These are phyloP conservation scores for Boletus tylopilopsis DNA, from an alignment of 768 basidiomycete genomes.

Conservation along the genomic window DNA sequence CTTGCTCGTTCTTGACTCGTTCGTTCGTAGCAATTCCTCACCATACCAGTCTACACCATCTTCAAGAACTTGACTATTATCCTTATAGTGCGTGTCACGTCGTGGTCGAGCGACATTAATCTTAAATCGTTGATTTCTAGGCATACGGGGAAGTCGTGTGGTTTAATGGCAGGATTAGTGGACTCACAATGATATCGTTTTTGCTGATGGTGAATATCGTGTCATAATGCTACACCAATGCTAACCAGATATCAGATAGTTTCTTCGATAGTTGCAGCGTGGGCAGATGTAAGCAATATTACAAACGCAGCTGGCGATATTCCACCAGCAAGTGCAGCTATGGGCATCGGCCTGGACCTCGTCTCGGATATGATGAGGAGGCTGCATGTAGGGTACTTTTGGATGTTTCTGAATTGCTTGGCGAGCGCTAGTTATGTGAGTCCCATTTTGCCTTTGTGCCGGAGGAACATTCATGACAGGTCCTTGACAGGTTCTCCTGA, in stretches of 20 bases:
- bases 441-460: neutral
- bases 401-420: constrained; percentile 94
- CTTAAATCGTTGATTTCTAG: constrained; percentile 35
- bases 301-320: constrained; percentile 25
- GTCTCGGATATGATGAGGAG: constrained; percentile 46
- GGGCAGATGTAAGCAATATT: constrained; percentile 66
- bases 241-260: constrained; percentile 53
- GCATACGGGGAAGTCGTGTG: constrained; percentile 97
- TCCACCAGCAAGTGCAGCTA: constrained; percentile 25
- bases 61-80: constrained; percentile 99
- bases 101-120: neutral
- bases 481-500: constrained; percentile 71
- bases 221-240: neutral
- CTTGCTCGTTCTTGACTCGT: neutral
- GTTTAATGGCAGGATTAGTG: constrained; percentile 89
- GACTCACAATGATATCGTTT: constrained; percentile 86
- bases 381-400: constrained; percentile 83
- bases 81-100: constrained; percentile 66
- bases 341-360: constrained; percentile 28
- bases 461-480: constrained; percentile 2
- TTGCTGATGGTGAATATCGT: constrained; percentile 71
- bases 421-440: constrained; percentile 87
- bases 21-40: constrained; percentile 79
- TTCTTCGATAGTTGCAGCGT: constrained; percentile 96
- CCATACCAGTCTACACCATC: constrained; percentile 97